phyloP scores from a whole-genome alignment of 1,139 yeast genomes.

The Petasospora fabianii region DNA sequence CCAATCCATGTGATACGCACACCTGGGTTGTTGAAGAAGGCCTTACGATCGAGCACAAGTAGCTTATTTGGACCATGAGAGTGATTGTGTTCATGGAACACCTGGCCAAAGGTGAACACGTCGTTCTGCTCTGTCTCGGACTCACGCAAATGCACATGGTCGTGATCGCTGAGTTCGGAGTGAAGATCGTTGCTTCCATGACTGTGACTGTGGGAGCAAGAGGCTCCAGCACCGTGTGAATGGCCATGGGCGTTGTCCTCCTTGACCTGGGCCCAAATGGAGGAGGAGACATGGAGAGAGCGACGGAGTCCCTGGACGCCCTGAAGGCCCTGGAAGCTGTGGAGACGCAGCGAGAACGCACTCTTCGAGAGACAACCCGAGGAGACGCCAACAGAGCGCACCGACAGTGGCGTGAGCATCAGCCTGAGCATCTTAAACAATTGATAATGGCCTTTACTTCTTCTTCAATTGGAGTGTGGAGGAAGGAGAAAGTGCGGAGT shows the following conservation, averaged over 20 bases:
- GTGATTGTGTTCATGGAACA: constrained; percentile 29
- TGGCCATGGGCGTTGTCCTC: constrained; percentile 3
- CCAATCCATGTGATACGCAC: constrained; percentile 94
- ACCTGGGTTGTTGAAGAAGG: constrained; percentile 65
- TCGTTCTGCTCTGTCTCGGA: constrained; percentile 38
- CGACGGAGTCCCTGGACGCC: too few species aligned
- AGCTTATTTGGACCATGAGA: constrained; percentile 37
- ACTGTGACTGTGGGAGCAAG: constrained; percentile 28
- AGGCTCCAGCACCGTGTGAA: constrained; percentile 24
- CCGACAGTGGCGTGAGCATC: not conserved
- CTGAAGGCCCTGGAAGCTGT: too few species aligned
- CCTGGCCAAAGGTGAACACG: constrained; percentile 30
- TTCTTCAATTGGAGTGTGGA: not conserved
- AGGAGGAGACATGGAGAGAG: constrained; percentile 4
- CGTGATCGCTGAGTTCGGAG: constrained; percentile 29
- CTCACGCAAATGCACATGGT: constrained; percentile 36
- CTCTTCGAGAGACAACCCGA: too few species aligned
- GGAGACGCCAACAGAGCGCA: not conserved
- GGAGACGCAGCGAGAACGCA: too few species aligned
- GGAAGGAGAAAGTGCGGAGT: not conserved
- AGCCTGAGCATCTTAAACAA: constrained; percentile 3
- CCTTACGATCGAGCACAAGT: constrained; percentile 35
- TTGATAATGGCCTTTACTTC: not conserved
- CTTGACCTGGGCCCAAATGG: constrained; percentile 11
- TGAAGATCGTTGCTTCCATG: constrained; percentile 19